Percentiles rank a stretch among this genome's conserved stretches.
Evolutionary conservation across 2,329 filamentous ascomycete genomes (phyloP).

Genomic region (Pestalotiopsis sp.): DNA sequence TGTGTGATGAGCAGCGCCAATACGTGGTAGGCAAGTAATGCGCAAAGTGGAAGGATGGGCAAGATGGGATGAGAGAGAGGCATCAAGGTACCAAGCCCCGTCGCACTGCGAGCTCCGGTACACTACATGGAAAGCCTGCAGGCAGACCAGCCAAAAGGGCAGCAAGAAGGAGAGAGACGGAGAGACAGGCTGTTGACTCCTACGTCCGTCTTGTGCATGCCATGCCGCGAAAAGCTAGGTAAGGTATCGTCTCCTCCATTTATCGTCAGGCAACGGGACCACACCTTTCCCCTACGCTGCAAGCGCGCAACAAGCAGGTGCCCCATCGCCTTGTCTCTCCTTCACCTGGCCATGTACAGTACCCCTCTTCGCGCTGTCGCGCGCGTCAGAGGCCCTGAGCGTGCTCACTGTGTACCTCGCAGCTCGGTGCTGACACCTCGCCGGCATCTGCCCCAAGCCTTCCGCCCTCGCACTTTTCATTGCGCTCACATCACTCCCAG

Average conservation of each 20-base stretch:
- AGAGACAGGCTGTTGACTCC: neutral
- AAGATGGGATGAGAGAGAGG: neutral
- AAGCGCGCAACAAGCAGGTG: neutral
- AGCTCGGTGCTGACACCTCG: neutral
- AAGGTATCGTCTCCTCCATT: neutral
- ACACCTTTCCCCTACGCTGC: constrained; percentile 6
- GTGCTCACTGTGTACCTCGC: constrained; percentile 16
- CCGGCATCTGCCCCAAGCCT: constrained; percentile 10
- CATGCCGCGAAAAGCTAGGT: neutral
- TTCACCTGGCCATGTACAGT: constrained; percentile 8
- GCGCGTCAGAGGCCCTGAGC: neutral
- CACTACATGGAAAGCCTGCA: neutral
- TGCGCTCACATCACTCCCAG: constrained; percentile 17
- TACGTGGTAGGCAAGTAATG: neutral
- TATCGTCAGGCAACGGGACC: neutral
- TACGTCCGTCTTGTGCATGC: neutral
- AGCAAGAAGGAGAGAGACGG: neutral
- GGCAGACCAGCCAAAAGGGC: neutral
- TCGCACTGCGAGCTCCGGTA: neutral
- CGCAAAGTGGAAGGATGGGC: neutral
- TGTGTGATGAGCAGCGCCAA: neutral
- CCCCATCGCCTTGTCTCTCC: neutral
- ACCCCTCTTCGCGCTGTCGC: neutral
- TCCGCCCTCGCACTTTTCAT: constrained; percentile 12
- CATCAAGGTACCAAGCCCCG: neutral